A percentile compares a stretch with the other conserved stretches of the same genome.
These are phyloP conservation scores for Metschnikowia santaceciliae DNA, from an alignment of 805 yeast genomes.

Conservation along the genomic window DNA sequence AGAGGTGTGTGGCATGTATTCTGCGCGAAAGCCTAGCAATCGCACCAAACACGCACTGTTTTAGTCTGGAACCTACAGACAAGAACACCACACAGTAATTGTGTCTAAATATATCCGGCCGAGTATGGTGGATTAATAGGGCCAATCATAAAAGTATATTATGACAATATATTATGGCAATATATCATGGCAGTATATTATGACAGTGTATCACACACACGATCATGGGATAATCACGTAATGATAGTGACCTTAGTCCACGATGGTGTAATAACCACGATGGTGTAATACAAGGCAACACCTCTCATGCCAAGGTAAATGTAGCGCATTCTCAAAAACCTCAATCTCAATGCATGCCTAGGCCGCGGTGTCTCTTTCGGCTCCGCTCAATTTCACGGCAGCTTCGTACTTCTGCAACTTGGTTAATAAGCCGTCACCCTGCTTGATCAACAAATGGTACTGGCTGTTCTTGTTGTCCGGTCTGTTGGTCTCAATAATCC, in stretches of 20 bases:
- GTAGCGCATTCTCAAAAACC: background rate
- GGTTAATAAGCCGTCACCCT: conserved; percentile 88
- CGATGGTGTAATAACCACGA: too few relatives aligned
- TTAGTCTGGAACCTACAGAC: background rate
- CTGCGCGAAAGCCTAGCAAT: conserved; percentile 3
- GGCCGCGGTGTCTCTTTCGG: conserved; percentile 47
- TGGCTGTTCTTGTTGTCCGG: conserved; percentile 96
- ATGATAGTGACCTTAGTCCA: too few relatives aligned
- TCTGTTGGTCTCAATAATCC: conserved; percentile 90
- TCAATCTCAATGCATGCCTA: background rate
- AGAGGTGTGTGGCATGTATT: conserved; percentile 1
- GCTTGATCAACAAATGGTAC: conserved; percentile 81
- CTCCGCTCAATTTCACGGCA: conserved; percentile 92
- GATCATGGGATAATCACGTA: too few relatives aligned
- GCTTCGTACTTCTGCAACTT: conserved; percentile 96
- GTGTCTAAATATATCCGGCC: background rate
- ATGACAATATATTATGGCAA: too few relatives aligned
- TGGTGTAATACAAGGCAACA: background rate
- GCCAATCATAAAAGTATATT: too few relatives aligned
- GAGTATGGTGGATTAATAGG: too few relatives aligned
- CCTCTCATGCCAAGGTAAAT: background rate
- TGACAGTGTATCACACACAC: too few relatives aligned
- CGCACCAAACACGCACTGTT: conserved; percentile 2
- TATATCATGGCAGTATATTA: too few relatives aligned
- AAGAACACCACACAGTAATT: background rate